Percentiles rank a stretch among this genome's conserved stretches.
Conservation (phyloP, 257 asterid species). For the Paraleonurus japonicus region DNA sequence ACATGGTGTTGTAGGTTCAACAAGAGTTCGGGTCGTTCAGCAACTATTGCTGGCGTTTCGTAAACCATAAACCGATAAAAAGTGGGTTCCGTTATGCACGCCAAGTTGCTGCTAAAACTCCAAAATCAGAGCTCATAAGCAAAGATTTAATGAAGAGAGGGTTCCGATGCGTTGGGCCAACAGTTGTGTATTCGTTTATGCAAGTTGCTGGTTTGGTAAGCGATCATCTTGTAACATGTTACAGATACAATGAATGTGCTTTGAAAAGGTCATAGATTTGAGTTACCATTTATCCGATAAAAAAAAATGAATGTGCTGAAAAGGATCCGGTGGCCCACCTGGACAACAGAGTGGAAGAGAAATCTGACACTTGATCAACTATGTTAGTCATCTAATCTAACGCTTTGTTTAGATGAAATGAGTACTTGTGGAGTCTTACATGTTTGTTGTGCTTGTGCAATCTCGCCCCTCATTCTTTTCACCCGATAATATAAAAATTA, state of each 20-base stretch:
- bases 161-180: conserved; percentile 73
- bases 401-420: background rate
- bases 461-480: background rate
- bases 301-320: too few species aligned
- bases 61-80: conserved; percentile 50
- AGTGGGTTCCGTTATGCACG: conserved; percentile 55
- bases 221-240: conserved; percentile 68
- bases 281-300: too few species aligned
- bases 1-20: conserved; percentile 53
- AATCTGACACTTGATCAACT: conserved; percentile 1
- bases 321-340: background rate
- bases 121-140: conserved; percentile 78
- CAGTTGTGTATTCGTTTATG: conserved; percentile 75
- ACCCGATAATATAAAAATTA: too few species aligned
- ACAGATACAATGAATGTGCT: conserved; percentile 54
- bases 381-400: conserved; percentile 15
- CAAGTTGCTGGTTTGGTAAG: conserved; percentile 73
- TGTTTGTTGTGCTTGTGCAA: conserved; percentile 1
- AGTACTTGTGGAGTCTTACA: conserved; percentile 3
- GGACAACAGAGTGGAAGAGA: background rate
- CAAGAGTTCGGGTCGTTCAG: conserved; percentile 75
- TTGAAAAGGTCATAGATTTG: too few species aligned
- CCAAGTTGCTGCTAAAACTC: conserved; percentile 71
- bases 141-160: conserved; percentile 76
- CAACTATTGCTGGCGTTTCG: conserved; percentile 71